Evolutionary conservation across 2,329 filamentous ascomycete species (phyloP).

Genomic region (Trichoderma afroharzianum): DNA sequence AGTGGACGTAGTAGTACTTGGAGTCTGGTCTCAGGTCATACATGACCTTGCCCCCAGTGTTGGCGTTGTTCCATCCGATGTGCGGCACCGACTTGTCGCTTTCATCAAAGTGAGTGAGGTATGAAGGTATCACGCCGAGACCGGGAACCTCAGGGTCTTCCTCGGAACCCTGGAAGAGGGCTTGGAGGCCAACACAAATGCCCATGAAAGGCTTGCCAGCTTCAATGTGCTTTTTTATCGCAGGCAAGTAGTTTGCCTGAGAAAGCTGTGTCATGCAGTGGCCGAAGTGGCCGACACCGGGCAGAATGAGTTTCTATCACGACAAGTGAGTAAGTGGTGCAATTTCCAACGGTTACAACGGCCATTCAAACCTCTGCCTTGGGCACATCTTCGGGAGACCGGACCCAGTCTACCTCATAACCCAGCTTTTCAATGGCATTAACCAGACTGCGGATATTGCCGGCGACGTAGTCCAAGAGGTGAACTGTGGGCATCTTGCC

Average conservation of each 20-base stretch:
- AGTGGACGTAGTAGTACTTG: slow-evolving; percentile 99
- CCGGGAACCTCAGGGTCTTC: slow-evolving; percentile 72
- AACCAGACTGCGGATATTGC: slow-evolving; percentile 91
- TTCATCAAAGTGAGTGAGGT: slow-evolving; percentile 73
- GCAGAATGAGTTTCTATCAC: slow-evolving; percentile 80
- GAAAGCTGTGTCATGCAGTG: slow-evolving; percentile 87
- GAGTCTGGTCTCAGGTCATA: slow-evolving; percentile 76
- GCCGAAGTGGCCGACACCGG: slow-evolving; percentile 95
- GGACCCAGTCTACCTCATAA: slow-evolving; percentile 90
- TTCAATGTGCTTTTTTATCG: slow-evolving; percentile 76
- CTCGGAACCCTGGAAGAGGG: slow-evolving; percentile 79
- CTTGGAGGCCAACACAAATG: slow-evolving; percentile 93
- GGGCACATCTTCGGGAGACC: slow-evolving; percentile 75
- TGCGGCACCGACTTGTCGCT: slow-evolving; percentile 87
- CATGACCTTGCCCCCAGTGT: slow-evolving; percentile 55
- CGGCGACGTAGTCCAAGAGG: slow-evolving; percentile 84
- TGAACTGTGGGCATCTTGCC: slow-evolving; percentile 70
- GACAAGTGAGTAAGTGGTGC: slow-evolving; percentile 6
- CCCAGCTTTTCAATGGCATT: slow-evolving; percentile 97
- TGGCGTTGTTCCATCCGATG: slow-evolving; percentile 97
- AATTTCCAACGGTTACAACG: background rate
- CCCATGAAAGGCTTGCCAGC: slow-evolving; percentile 97
- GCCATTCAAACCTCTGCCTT: slow-evolving; percentile 66
- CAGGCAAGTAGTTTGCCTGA: slow-evolving; percentile 76
- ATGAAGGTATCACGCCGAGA: slow-evolving; percentile 68